These are phyloP conservation scores for Wickerhamomyces silvicola DNA, from an alignment of 805 yeast genomes.

Conservation along the genomic window DNA sequence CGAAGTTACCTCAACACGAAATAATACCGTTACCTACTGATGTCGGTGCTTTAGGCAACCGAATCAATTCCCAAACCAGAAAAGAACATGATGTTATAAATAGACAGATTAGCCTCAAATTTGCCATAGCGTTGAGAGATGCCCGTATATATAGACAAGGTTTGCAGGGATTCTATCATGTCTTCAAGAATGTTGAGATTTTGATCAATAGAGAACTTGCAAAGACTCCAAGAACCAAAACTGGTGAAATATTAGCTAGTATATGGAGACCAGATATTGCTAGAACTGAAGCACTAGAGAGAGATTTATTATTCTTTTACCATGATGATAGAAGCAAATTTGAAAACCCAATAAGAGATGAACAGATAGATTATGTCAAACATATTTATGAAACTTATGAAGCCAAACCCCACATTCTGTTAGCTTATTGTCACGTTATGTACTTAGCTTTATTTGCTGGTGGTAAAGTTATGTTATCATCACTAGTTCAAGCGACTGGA, in stretches of 20 bases:
- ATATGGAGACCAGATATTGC: slow-evolving; percentile 70
- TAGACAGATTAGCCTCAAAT: slow-evolving; percentile 59
- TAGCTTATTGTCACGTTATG: slow-evolving; percentile 82
- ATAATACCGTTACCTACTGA: slow-evolving; percentile 75
- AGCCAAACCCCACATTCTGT: slow-evolving; percentile 61
- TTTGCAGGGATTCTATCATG: slow-evolving; percentile 63
- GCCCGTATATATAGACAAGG: slow-evolving; percentile 77
- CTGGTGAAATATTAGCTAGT: slow-evolving; percentile 39
- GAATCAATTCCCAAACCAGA: slow-evolving; percentile 68
- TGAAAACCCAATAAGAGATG: slow-evolving; percentile 46
- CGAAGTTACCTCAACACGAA: slow-evolving; percentile 33
- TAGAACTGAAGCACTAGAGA: slow-evolving; percentile 47
- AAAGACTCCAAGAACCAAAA: slow-evolving; percentile 19
- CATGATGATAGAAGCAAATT: slow-evolving; percentile 50
- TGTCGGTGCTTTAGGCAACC: slow-evolving; percentile 75
- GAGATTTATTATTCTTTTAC: slow-evolving; percentile 66
- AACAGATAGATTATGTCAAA: slow-evolving; percentile 54
- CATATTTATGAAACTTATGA: slow-evolving; percentile 50
- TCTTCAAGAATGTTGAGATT: slow-evolving; percentile 58
- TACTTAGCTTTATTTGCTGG: slow-evolving; percentile 85
- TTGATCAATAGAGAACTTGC: slow-evolving; percentile 40
- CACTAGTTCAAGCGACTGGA: slow-evolving; percentile 58
- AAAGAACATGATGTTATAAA: slow-evolving; percentile 62
- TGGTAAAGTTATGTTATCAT: slow-evolving; percentile 66
- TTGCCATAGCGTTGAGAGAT: slow-evolving; percentile 72